Conservation (phyloP, 1,139 yeast species). For the Martiniozyma asiatica region DNA sequence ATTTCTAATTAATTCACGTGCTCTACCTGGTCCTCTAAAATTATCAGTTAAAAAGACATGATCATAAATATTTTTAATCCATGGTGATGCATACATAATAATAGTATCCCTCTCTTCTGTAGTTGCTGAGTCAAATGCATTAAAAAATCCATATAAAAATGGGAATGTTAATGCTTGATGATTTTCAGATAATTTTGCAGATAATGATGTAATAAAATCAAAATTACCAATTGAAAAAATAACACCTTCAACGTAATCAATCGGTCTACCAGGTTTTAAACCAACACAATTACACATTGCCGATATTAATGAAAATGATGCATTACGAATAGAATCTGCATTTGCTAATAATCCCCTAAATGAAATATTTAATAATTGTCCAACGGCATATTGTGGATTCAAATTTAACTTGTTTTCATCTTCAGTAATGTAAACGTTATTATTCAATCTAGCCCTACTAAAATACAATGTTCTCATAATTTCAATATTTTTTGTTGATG, state of each 20-base stretch:
- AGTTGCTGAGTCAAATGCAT: slow-evolving; percentile 34
- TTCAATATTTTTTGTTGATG: slow-evolving; percentile 53
- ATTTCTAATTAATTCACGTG: slow-evolving; percentile 50
- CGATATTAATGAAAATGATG: slow-evolving; percentile 56
- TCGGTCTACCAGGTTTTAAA: slow-evolving; percentile 48
- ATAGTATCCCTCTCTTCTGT: slow-evolving; percentile 28
- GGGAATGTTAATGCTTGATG: slow-evolving; percentile 55
- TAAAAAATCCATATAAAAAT: slow-evolving; percentile 50
- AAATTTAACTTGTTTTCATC: slow-evolving; percentile 16
- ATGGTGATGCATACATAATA: slow-evolving; percentile 55
- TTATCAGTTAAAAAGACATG: slow-evolving; percentile 43
- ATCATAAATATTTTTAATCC: slow-evolving; percentile 62
- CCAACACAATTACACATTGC: slow-evolving; percentile 50
- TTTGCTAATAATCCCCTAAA: slow-evolving; percentile 57
- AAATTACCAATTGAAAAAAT: slow-evolving; percentile 67
- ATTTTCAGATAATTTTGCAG: slow-evolving; percentile 42
- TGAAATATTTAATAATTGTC: slow-evolving; percentile 51
- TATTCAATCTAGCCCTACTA: slow-evolving; percentile 36
- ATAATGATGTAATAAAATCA: slow-evolving; percentile 48
- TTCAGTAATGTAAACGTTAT: slow-evolving; percentile 8
- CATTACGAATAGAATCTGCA: slow-evolving; percentile 45
- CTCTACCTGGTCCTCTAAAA: slow-evolving; percentile 46
- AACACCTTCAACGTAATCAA: slow-evolving; percentile 46
- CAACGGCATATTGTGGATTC: slow-evolving; percentile 32
- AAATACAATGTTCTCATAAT: slow-evolving; percentile 60